Conservation (phyloP, 495 filamentous ascomycete species). For the Extremus antarcticus region DNA sequence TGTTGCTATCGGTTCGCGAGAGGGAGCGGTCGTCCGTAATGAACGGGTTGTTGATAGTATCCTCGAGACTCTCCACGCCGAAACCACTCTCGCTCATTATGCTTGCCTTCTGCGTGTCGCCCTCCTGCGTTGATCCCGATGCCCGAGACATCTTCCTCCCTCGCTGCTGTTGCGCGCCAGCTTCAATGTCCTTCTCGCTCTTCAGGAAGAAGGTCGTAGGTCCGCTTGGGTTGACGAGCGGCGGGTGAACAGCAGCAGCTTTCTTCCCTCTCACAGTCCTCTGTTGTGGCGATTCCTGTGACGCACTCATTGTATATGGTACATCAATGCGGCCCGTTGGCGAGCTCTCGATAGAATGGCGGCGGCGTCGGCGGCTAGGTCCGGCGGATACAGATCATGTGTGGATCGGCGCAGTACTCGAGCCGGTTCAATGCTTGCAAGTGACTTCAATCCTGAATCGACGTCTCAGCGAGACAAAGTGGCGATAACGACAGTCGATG, state of each 20-base stretch:
- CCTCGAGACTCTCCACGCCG: slow-evolving; percentile 55
- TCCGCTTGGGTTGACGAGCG: slow-evolving; percentile 9
- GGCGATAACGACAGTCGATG: not conserved
- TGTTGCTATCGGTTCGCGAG: slow-evolving; percentile 20
- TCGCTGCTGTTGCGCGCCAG: slow-evolving; percentile 9
- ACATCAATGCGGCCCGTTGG: not conserved
- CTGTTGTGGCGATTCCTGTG: not conserved
- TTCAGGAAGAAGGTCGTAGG: slow-evolving; percentile 32
- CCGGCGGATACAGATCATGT: not conserved
- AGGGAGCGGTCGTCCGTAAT: slow-evolving; percentile 20
- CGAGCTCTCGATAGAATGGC: not conserved
- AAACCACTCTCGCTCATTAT: slow-evolving; percentile 37
- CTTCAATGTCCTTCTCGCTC: slow-evolving; percentile 31
- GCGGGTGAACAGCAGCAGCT: slow-evolving; percentile 13
- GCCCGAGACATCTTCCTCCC: slow-evolving; percentile 10
- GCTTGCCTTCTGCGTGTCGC: not conserved
- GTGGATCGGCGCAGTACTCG: too few relatives aligned
- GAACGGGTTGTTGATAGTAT: slow-evolving; percentile 37
- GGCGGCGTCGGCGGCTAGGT: not conserved
- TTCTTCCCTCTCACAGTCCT: slow-evolving; percentile 21
- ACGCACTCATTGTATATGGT: slow-evolving; percentile 10
- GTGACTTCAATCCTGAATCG: too few relatives aligned
- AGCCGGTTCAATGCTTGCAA: not conserved
- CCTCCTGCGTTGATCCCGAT: slow-evolving; percentile 1
- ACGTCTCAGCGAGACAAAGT: not conserved